phyloP scores from a whole-genome alignment of 331 rosid species.

The Acacia concinna region DNA sequence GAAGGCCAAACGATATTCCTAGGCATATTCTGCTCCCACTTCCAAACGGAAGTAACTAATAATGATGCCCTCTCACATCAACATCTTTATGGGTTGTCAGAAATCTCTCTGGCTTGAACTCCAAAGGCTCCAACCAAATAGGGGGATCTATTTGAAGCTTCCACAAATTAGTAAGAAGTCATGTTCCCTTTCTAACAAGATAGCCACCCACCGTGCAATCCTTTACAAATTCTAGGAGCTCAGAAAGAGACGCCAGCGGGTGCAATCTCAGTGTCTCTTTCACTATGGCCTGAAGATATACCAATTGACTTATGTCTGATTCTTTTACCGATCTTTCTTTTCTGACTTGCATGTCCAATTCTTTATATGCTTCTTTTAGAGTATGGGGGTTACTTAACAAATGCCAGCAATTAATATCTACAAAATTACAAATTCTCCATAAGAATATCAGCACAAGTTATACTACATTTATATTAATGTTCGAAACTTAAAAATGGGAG shows the following conservation, averaged over 20 bases:
- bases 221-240: conserved; percentile 2
- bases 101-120: conserved; percentile 49
- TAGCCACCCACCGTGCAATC: conserved; percentile 41
- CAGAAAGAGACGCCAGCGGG: conserved; percentile 34
- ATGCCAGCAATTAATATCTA: conserved; percentile 31
- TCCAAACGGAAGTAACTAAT: conserved; percentile 48
- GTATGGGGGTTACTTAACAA: conserved; percentile 28
- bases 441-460: too few relatives aligned
- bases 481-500: not conserved
- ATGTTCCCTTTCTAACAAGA: conserved; percentile 32
- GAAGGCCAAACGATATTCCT: conserved; percentile 36
- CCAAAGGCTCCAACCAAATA: conserved; percentile 36
- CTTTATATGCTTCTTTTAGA: conserved; percentile 36
- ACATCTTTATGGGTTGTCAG: conserved; percentile 23
- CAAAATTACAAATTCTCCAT: not conserved
- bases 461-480: not conserved
- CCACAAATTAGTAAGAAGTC: conserved; percentile 35
- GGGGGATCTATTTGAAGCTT: conserved; percentile 45
- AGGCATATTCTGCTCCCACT: conserved; percentile 60
- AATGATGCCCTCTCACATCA: conserved; percentile 39
- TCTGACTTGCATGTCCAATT: conserved; percentile 45
- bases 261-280: conserved; percentile 44
- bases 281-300: conserved; percentile 38
- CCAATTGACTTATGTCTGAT: conserved; percentile 29
- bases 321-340: conserved; percentile 39